Conservation (phyloP, 1,139 yeast genomes). For the Yamadazyma trypodendri region DNA sequence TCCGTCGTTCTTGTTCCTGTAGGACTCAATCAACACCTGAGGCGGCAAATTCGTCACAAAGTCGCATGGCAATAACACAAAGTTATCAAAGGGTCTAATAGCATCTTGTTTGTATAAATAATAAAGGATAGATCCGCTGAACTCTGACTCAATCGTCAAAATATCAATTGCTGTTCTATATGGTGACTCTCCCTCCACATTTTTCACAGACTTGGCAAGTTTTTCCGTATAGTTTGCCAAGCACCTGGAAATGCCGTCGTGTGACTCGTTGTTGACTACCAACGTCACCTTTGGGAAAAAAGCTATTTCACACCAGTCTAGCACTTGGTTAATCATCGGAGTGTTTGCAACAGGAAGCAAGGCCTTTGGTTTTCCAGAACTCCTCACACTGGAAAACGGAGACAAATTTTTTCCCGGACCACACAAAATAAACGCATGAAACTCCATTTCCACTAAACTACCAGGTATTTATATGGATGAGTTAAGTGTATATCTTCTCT, state of each 20-base stretch:
- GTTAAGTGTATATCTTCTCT: background rate
- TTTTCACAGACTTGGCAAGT: slow-evolving; percentile 4
- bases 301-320: slow-evolving; percentile 92
- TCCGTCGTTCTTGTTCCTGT: slow-evolving; percentile 62
- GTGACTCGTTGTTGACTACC: slow-evolving; percentile 30
- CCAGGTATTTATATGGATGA: background rate
- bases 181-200: slow-evolving; percentile 11
- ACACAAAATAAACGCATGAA: slow-evolving; percentile 87
- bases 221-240: slow-evolving; percentile 48
- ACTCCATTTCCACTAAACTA: slow-evolving; percentile 62
- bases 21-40: slow-evolving; percentile 79
- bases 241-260: slow-evolving; percentile 31
- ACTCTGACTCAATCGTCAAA: slow-evolving; percentile 34
- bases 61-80: slow-evolving; percentile 89
- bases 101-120: slow-evolving; percentile 44
- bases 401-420: slow-evolving; percentile 74
- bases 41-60: slow-evolving; percentile 91
- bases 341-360: slow-evolving; percentile 84
- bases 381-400: slow-evolving; percentile 64
- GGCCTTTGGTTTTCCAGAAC: slow-evolving; percentile 75
- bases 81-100: slow-evolving; percentile 39
- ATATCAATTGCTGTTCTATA: slow-evolving; percentile 39
- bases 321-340: slow-evolving; percentile 85
- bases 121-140: slow-evolving; percentile 64
- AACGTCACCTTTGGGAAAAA: slow-evolving; percentile 59